A percentile compares a stretch with the other conserved stretches of the same genome.
These are phyloP conservation scores for Fusarium nelsonii DNA, from an alignment of 2,329 filamentous ascomycete genomes.

Conservation along the genomic window DNA sequence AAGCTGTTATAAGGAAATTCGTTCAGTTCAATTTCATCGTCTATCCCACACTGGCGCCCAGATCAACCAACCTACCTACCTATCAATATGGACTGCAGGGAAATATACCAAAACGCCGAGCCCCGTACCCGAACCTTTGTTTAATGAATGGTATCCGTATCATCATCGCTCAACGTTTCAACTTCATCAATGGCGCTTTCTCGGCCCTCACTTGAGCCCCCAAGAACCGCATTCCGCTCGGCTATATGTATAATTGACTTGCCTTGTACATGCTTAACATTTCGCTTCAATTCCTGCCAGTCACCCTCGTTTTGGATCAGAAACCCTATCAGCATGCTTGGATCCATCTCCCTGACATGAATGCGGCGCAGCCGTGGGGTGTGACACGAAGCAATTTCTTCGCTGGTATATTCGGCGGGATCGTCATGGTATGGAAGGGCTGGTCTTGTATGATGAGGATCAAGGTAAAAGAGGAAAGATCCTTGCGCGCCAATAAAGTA, in stretches of 20 bases:
- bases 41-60: constrained; percentile 42
- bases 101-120: constrained; percentile 35
- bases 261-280: constrained; percentile 79
- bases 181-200: constrained; percentile 88
- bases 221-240: constrained; percentile 72
- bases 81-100: constrained; percentile 6
- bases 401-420: constrained; percentile 69
- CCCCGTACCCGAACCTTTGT: constrained; percentile 33
- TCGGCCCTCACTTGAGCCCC: constrained; percentile 68
- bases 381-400: constrained; percentile 87
- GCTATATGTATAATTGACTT: constrained; percentile 90
- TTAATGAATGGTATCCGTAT: constrained; percentile 60
- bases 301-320: constrained; percentile 85
- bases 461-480: constrained; percentile 90
- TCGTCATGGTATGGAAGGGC: constrained; percentile 74
- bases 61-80: constrained; percentile 18
- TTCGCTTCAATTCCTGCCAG: constrained; percentile 83
- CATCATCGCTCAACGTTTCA: constrained; percentile 84
- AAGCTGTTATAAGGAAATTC: not conserved
- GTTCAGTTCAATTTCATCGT: constrained; percentile 38
- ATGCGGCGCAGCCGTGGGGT: constrained; percentile 86
- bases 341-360: constrained; percentile 93
- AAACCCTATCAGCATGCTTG: constrained; percentile 97
- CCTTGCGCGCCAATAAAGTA: constrained; percentile 74
- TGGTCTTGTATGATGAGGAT: constrained; percentile 88